Base-by-base conservation (phyloP, 2,329 filamentous ascomycete species). In the Seiridium cupressi region DNA sequence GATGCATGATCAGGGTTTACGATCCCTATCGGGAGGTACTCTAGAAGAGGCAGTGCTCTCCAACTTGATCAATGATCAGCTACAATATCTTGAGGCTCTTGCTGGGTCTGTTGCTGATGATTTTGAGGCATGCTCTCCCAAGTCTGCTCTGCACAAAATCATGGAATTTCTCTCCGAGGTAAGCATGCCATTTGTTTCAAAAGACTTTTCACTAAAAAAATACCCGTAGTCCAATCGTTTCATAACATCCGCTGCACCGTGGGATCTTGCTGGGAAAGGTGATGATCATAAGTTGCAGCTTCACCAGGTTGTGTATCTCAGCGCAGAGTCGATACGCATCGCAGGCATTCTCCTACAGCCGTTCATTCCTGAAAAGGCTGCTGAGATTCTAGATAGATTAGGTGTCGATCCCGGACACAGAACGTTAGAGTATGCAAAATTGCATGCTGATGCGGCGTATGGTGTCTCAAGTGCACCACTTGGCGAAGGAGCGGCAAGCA, bases 261-360 rank as follows among this genome's bases (percentile, higher is more conserved):
- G 94, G 94, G 71, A 77, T 3, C 72, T 85, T 18, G 76, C 76
- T 35, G 82, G 77, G 46, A 66, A 72, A 2, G 65, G 69, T 2
- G 5, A 64, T 68, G 0, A 68, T 72, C 2, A 74, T 74, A 40
- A 74, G 88, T 13, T 77, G 88, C 64, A 51, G 34, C 55, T 58
- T 32, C 32, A 44, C 11, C 79, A 81, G 66, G 82, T 84, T 44
- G 80, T 99, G 35, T 97, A 86, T 72, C 81, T 89, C 48, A 80
- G 82, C 48, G 84, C 88, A 7, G 95, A 99, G 75, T 84, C 89
- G 4, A 73, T 97, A 51, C 89, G 95, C 44, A 85, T 97, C 32
- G 80, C 82, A 0, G 92, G 89, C 11, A 97, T 99, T 66, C 79
- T 98, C 51, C 78, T 99, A 49, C 93, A 97, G 73, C 93, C 95